Percentiles rank a stretch among this genome's conserved stretches.
phyloP scores from a whole-genome alignment of 257 asterid species.

The Vinca minor region DNA sequence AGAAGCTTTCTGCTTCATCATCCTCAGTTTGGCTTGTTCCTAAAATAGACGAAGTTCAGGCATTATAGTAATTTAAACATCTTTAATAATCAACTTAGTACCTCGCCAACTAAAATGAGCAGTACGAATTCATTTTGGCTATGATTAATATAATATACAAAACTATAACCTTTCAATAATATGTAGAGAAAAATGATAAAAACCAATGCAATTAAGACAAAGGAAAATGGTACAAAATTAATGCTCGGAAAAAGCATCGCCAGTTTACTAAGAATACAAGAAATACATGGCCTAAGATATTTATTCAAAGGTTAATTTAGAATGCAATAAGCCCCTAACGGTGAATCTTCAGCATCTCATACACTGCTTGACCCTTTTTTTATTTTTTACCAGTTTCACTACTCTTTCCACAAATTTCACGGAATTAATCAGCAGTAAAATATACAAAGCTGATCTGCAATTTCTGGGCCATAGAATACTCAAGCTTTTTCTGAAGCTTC shows the following conservation, averaged over 20 bases:
- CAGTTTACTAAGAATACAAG: neutral
- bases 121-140: neutral
- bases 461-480: neutral
- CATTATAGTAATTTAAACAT: neutral
- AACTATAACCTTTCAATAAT: neutral
- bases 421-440: neutral
- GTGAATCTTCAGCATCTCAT: neutral
- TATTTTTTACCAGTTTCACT: neutral
- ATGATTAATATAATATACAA: neutral
- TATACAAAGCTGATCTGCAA: neutral
- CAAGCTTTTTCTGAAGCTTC: too few relatives aligned
- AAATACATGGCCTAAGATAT: neutral
- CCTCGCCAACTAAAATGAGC: neutral
- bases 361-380: neutral
- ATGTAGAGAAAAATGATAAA: neutral
- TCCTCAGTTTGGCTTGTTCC: conserved; percentile 68
- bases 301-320: neutral
- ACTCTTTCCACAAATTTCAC: too few relatives aligned
- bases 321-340: neutral
- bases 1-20: conserved; percentile 67
- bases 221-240: too few relatives aligned
- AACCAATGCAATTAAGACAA: neutral
- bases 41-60: conserved; percentile 19
- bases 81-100: neutral
- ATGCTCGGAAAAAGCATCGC: neutral